Base-by-base conservation (phyloP, 306 rosid genomes). In the Corylus heterophylla region DNA sequence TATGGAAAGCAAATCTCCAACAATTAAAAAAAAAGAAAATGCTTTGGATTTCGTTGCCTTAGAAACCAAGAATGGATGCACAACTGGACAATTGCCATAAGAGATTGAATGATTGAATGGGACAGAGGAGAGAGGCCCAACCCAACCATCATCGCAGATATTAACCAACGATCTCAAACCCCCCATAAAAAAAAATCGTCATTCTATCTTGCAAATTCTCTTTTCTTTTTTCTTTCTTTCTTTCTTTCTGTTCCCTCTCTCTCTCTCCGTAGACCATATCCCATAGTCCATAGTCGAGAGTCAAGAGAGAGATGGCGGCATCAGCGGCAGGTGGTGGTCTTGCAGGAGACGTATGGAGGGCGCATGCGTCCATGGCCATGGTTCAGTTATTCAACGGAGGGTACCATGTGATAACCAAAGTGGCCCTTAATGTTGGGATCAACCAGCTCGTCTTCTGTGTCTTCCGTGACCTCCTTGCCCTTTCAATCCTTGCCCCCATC, bases 391-490 rank as follows among this genome's bases (percentile, higher is more conserved):
- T 86, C 88, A 85, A 85, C 82, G 98, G 97, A 58, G 97, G 97
- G 5, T 94, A 92, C 80, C 98, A 94, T 79, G 98, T 94, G 27
- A 84, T 94, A 72, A 91, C 98, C 88, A 94, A 94, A 83, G 88
- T 94, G 1, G 97, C 98, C 72, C 97, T 94, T 78, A 87, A 94
- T 61, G 95, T 89, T 77, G 98, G 97, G 20, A 54, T 94, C 83
- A 92, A 92, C 78, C 95, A 92, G 75, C 79, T 92, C 64, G 97
- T 94, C 18, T 94, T 94, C 88, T 94, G 97, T 55, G 83, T 92
- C 75, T 92, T 77, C 50, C 82, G 98, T 10, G 92, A 93, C 86
- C 94, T 91, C 27, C 48, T 93, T 76, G 97, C 97, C 27, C 89
- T 93, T 22, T 35, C 80, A 69, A 88, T 93, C 47, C 97, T 93